A percentile compares a stretch with the other conserved stretches of the same genome.
These are phyloP conservation scores for Trifolium subterraneum DNA, from an alignment of 306 rosid species.

Conservation along the genomic window DNA sequence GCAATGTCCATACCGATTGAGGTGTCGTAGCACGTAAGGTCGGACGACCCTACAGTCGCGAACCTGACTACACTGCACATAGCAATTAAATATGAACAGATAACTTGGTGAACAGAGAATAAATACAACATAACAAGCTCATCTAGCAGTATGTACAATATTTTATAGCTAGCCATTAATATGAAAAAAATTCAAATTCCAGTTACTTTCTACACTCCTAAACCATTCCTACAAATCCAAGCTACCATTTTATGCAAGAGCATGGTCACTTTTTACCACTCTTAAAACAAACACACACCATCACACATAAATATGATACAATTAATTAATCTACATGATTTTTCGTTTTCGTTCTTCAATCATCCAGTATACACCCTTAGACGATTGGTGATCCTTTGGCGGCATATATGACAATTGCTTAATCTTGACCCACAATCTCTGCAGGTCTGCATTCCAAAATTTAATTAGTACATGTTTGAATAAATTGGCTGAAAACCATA, in stretches of 20 bases:
- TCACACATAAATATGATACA: neutral
- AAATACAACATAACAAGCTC: neutral
- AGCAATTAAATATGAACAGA: no score
- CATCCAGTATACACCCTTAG: constrained; percentile 72
- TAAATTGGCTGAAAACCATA: no score
- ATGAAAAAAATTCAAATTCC: constrained; percentile 12
- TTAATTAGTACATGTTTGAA: no score
- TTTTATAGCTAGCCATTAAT: neutral
- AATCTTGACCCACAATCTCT: constrained; percentile 77
- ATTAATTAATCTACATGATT: neutral
- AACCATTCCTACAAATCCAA: constrained; percentile 23
- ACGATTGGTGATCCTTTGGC: constrained; percentile 69
- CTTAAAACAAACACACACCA: neutral
- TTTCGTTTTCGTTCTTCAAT: constrained; percentile 35
- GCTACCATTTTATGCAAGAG: constrained; percentile 12
- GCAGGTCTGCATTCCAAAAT: constrained; percentile 63
- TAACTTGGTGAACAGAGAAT: no score
- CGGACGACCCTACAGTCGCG: no score
- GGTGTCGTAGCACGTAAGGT: no score
- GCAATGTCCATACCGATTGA: no score
- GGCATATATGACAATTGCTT: constrained; percentile 75
- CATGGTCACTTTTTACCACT: constrained; percentile 19
- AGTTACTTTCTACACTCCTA: constrained; percentile 3
- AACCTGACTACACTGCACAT: no score
- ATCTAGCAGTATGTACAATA: neutral